phyloP scores from a whole-genome alignment of 805 yeast genomes.

The Candida pseudofarinosa region DNA sequence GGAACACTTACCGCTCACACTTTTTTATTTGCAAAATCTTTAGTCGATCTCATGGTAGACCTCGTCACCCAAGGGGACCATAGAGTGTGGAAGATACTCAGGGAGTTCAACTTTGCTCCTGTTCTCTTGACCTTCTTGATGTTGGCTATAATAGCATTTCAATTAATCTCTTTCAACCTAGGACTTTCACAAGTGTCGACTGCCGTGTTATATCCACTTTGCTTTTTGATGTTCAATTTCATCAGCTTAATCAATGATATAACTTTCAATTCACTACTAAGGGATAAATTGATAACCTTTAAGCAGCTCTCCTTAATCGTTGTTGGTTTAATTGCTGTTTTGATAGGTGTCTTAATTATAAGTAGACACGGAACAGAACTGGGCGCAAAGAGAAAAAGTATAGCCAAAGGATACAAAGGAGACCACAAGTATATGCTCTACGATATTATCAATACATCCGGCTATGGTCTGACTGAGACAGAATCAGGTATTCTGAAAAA shows the following conservation, averaged over 20 bases:
- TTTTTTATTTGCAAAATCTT: conserved; percentile 76
- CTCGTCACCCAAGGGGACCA: conserved; percentile 31
- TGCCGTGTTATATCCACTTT: conserved; percentile 75
- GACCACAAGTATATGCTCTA: neutral
- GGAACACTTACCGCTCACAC: conserved; percentile 86
- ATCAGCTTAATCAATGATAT: conserved; percentile 47
- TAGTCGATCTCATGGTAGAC: conserved; percentile 63
- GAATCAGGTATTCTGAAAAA: neutral
- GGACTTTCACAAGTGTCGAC: conserved; percentile 72
- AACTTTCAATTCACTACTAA: conserved; percentile 60
- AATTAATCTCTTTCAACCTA: conserved; percentile 66
- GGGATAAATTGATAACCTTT: conserved; percentile 35
- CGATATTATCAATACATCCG: neutral
- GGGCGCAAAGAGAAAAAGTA: conserved; percentile 7
- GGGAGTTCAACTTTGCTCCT: conserved; percentile 25
- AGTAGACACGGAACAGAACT: conserved; percentile 47
- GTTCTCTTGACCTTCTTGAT: conserved; percentile 48
- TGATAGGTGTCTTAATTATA: conserved; percentile 66
- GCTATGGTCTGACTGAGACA: neutral
- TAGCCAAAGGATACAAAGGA: neutral
- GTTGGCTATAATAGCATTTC: conserved; percentile 62
- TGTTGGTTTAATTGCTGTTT: conserved; percentile 46
- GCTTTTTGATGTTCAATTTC: conserved; percentile 78
- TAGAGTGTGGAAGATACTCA: conserved; percentile 9
- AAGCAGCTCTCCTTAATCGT: conserved; percentile 47